A percentile compares a stretch with the other conserved stretches of the same genome.
Conservation (phyloP, 2,329 filamentous ascomycete genomes). For the Fusarium tanahbumbuense region DNA sequence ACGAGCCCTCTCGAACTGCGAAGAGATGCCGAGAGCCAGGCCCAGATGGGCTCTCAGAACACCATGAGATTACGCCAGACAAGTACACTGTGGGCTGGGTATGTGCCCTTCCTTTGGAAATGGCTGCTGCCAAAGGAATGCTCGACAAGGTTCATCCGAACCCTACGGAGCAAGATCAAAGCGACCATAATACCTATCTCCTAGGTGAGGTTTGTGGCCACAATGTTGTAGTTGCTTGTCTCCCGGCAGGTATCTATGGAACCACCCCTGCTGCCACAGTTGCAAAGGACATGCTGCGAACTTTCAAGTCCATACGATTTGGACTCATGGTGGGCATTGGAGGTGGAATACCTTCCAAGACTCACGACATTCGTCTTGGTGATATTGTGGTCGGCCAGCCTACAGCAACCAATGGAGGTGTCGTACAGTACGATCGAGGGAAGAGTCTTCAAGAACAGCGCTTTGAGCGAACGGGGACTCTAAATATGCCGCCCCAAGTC, state of each 20-base stretch:
- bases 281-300: background rate
- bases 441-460: fast-evolving
- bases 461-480: background rate
- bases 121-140: background rate
- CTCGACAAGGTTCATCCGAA: background rate
- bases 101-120: background rate
- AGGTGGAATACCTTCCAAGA: fast-evolving
- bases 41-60: no score
- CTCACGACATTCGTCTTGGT: background rate
- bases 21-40: no score
- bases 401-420: background rate
- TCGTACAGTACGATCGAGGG: background rate
- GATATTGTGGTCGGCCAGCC: background rate
- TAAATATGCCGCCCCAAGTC: background rate
- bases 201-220: background rate
- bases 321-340: background rate
- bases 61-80: no score
- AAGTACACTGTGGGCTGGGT: background rate
- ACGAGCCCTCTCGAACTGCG: no score
- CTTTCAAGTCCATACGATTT: background rate
- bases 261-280: background rate
- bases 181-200: background rate
- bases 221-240: fast-evolving
- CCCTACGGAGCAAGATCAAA: background rate
- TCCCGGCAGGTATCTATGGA: background rate